Base-by-base conservation (phyloP, 495 filamentous ascomycete species). In the Hypoxylon subgilvum region DNA sequence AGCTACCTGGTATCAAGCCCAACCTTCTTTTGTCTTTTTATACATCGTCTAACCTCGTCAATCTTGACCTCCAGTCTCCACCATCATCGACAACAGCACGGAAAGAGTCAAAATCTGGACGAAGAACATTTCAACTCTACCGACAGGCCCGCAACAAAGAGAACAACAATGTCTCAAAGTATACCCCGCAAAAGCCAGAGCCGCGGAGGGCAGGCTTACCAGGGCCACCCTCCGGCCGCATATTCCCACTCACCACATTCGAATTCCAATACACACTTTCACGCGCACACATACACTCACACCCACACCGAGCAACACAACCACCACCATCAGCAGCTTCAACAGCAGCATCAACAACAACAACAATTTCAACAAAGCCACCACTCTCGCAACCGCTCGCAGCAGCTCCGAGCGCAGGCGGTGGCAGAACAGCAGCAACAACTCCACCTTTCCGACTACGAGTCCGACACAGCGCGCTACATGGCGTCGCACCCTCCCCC, bases 401-500 rank as follows among this genome's bases (percentile, higher is more conserved):
- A 63, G 49, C 65, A 65, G 47, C 57, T 64, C 7, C 52, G 56
- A 8, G 47, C 54, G 19, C 46, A 66, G 17, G 43, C 49, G 17
- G 43, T 46, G 17, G 32, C 52, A 3, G 55, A 63, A 17, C 35
- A 34, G 1, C 61, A 57, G 25, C 48, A 42, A 6, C 12, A 13
- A 12, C 31, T 16, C 49, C 66, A 65, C 19, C 67, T 75, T 32
- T 86, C 84, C 40, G 87, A 90, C 76, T 88, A 90, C 78, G 89
- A 92, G 50, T 76, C 76, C 45, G 73, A 75, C 42, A 72, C 71
- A 10, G 70, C 69, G 21, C 40, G 58, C 17, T 65, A 69, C 63
- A 61, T 66, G 59, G 57, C 67, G 1, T 28, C 63, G 23, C 57
- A 66, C 51, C 57, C 67, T 14, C 12, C 49, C 9, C 30, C 60